phyloP scores from a whole-genome alignment of 371 early-diverging fungal genomes.

The Apophysomyces trapeziformis region DNA sequence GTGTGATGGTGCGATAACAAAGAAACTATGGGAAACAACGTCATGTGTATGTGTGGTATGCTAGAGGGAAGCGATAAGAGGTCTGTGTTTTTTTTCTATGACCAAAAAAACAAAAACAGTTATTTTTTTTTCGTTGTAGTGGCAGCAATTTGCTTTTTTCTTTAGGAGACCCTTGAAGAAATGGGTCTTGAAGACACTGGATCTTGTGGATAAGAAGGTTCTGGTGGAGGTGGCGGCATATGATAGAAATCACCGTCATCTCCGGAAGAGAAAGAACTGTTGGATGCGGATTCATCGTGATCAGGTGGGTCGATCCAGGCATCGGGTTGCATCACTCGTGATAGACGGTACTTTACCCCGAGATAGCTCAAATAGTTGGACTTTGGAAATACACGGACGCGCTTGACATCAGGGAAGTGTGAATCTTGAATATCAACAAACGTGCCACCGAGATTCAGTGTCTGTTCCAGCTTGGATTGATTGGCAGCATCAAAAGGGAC shows the following conservation, averaged over 20 bases:
- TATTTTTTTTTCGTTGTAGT: neutral
- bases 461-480: conserved; percentile 49
- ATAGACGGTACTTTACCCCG: conserved; percentile 54
- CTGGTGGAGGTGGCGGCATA: conserved; percentile 10
- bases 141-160: too few species aligned
- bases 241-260: conserved; percentile 8
- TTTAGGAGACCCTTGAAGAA: conserved; percentile 18
- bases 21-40: neutral
- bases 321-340: conserved; percentile 54
- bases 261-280: conserved; percentile 4
- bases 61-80: neutral
- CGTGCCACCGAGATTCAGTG: conserved; percentile 49
- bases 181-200: conserved; percentile 12
- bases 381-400: conserved; percentile 55
- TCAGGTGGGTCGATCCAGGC: conserved; percentile 37
- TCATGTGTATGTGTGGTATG: neutral
- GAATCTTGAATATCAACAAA: conserved; percentile 54
- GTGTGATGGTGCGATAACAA: conserved; percentile 12
- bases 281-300: conserved; percentile 16
- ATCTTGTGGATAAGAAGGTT: neutral
- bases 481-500: conserved; percentile 49
- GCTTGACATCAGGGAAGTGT: conserved; percentile 48
- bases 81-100: neutral
- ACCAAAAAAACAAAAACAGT: neutral
- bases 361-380: conserved; percentile 51